Evolutionary conservation across 2,329 filamentous ascomycete genomes (phyloP), one percentile per base, ranked within the genome.

Genomic region (Xylariaceae sp.): DNA sequence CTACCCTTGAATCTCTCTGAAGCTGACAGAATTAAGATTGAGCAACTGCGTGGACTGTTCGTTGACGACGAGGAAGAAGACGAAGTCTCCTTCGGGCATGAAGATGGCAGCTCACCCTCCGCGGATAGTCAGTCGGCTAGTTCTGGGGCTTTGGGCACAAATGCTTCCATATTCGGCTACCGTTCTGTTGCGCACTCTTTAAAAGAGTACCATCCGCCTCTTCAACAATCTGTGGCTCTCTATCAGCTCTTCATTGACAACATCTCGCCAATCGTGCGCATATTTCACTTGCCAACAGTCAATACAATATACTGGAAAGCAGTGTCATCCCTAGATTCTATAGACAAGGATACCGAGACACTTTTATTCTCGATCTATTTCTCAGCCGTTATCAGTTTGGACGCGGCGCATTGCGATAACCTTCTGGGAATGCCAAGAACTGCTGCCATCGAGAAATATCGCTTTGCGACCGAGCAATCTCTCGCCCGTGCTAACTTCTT

Each of bases 281-380:
- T 62, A 19, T 65, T 61, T 40, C 64, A 65, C 45, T 53, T 58
- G 49, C 61, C 61, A 1, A 60, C 58, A 1, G 27, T 58, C 14
- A 51, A 52, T 16, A 45, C 38, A 4, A 46, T 57, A 2, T 65
- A 61, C 49, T 60, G 56, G 55, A 41, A 55, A 5, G 48, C 57
- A 2, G 50, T 62, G 6, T 47, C 52, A 11, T 40, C 37, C 6
- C 34, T 54, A 33, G 40, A 53, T 20, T 45, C 40, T 36, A 42
- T 52, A 27, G 52, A 47, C 10, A 80, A 75, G 52, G 70, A 71
- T 11, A 68, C 77, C 11, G 82, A 85, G 58, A 72, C 76, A 3
- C 62, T 84, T 21, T 62, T 85, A 2, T 83, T 85, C 55, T 66
- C 79, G 6, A 76, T 86, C 37, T 85, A 84, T 60, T 78, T 83